Base-by-base conservation (phyloP, 2,329 filamentous ascomycete genomes). In the Zasmidium citrigriseum region DNA sequence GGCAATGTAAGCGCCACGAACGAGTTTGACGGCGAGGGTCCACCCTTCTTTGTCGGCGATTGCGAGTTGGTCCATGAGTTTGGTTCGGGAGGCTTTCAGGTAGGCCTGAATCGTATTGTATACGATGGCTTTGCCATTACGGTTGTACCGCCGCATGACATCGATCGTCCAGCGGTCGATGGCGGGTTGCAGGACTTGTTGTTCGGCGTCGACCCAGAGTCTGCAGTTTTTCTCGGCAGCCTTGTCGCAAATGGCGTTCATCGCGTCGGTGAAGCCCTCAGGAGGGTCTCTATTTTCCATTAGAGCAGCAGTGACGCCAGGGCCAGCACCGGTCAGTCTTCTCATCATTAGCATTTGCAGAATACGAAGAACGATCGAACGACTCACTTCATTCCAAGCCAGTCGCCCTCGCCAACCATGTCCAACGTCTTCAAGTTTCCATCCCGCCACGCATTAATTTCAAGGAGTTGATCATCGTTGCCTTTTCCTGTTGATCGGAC, bases 71-170 rank as follows among this genome's bases (percentile, higher is more conserved):
- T 71, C 66, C 24, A 75, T 69, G 16, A 83, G 70, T 41, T 77
- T 82, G 2, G 72, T 59, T 0, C 77, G 76, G 0, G 80, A 78
- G 7, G 74, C 74, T 66, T 82, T 80, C 5, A 84, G 74, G 58
- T 84, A 84, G 20, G 76, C 80, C 70, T 83, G 81, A 64, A 82
- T 77, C 5, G 81, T 83, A 60, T 78, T 78, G 65, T 80, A 82
- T 50, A 83, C 73, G 18, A 77, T 44, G 14, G 77, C 73, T 20
- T 73, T 70, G 23, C 73, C 75, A 25, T 75, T 70, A 0, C 65
- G 69, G 68, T 84, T 84, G 70, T 78, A 81, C 61, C 76, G 77
- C 27, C 81, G 76, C 78, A 83, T 83, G 53, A 83, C 74, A 53
- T 78, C 77, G 63, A 82, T 77, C 7, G 80, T 79, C 82, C 81